Evolutionary conservation across 192 early-diverging fungal genomes (phyloP).

Genomic region (Umbelopsis sp.): DNA sequence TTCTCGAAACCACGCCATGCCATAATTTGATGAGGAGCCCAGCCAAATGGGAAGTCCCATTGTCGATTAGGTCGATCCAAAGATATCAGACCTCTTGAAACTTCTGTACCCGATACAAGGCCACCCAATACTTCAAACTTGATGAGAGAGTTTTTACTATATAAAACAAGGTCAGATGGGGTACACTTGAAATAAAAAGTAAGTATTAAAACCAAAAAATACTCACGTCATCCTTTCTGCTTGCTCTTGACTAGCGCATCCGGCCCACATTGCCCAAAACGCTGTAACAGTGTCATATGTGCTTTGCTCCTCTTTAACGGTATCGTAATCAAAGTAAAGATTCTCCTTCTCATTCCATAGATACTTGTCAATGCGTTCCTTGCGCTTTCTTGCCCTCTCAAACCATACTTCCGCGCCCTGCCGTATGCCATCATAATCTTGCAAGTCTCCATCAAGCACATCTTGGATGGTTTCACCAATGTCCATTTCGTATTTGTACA

Average conservation of each 20-base stretch:
- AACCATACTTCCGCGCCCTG: conserved; percentile 63
- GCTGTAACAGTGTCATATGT: conserved; percentile 90
- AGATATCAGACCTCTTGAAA: conserved; percentile 80
- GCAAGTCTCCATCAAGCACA: conserved; percentile 54
- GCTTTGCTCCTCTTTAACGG: conserved; percentile 58
- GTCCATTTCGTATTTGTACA: conserved; percentile 97
- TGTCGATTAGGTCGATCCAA: conserved; percentile 90
- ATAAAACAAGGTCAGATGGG: background rate
- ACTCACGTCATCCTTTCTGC: conserved; percentile 73
- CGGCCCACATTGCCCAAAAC: conserved; percentile 93
- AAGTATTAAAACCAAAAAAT: background rate
- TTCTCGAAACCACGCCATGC: conserved; percentile 88
- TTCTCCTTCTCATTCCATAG: conserved; percentile 81
- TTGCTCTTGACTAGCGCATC: conserved; percentile 72
- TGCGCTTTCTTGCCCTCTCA: conserved; percentile 59
- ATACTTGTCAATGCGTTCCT: conserved; percentile 73
- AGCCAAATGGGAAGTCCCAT: conserved; percentile 94
- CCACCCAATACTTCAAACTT: conserved; percentile 92
- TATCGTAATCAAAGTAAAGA: conserved; percentile 93
- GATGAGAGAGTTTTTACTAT: conserved; percentile 52
- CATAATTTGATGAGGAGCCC: conserved; percentile 99
- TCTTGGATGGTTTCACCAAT: conserved; percentile 71
- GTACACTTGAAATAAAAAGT: background rate
- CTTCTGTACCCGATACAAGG: conserved; percentile 89
- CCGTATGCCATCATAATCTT: conserved; percentile 35